A percentile compares a stretch with the other conserved stretches of the same genome.
These are phyloP conservation scores for Xylariaceae sp. DNA, from an alignment of 2,329 filamentous ascomycete species.

Conservation along the genomic window DNA sequence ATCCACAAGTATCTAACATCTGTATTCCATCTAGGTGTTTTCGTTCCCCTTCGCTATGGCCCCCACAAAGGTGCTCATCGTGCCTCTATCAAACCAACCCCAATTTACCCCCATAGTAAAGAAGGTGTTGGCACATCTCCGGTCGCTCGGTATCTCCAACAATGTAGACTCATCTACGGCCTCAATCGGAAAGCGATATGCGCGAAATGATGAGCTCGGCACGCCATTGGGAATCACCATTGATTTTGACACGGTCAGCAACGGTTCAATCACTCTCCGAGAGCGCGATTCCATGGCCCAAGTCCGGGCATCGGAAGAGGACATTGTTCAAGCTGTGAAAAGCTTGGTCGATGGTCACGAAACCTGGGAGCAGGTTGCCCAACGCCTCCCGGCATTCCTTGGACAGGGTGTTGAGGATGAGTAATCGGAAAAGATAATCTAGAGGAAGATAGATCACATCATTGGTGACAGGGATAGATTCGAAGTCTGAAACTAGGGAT, in stretches of 20 bases:
- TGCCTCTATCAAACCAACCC: conserved; percentile 77
- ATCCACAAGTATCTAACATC: conserved; percentile 10
- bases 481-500: background rate
- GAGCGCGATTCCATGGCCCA: conserved; percentile 90
- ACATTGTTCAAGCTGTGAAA: conserved; percentile 69
- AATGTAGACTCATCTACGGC: conserved; percentile 87
- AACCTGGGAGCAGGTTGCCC: conserved; percentile 65
- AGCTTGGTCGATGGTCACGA: conserved; percentile 47
- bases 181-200: conserved; percentile 91
- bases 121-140: conserved; percentile 70
- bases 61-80: conserved; percentile 92
- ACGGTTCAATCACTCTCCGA: conserved; percentile 79
- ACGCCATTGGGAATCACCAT: conserved; percentile 92
- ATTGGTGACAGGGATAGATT: background rate
- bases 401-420: conserved; percentile 59
- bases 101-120: conserved; percentile 76
- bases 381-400: conserved; percentile 79
- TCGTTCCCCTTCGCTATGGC: conserved; percentile 73
- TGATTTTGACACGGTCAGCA: conserved; percentile 91
- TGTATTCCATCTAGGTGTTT: conserved; percentile 48
- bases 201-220: conserved; percentile 91
- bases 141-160: conserved; percentile 72
- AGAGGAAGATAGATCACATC: background rate
- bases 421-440: background rate
- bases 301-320: conserved; percentile 77